phyloP scores from a whole-genome alignment of 1,284 basidiomycete genomes.

The Pseudomicrostroma phylloplanum region DNA sequence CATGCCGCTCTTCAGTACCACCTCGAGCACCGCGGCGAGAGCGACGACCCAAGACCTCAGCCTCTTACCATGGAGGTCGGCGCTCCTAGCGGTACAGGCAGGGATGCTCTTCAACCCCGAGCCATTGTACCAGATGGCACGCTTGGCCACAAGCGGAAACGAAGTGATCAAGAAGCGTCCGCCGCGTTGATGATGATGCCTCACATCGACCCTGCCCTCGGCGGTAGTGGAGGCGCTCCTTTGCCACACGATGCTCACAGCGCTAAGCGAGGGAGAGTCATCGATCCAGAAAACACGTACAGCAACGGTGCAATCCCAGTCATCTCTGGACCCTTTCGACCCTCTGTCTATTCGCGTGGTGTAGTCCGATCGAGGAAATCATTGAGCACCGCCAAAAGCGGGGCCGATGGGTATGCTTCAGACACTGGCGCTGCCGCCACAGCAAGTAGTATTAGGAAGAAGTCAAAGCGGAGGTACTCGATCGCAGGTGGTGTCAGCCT shows the following conservation, averaged over 20 bases:
- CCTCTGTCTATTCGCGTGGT: too few relatives aligned
- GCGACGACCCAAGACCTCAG: not conserved
- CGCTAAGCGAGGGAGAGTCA: not conserved
- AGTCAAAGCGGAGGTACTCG: too few relatives aligned
- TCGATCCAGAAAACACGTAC: not conserved
- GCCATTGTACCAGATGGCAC: not conserved
- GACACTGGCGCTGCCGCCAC: too few relatives aligned
- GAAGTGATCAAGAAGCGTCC: not conserved
- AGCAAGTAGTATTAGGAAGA: too few relatives aligned
- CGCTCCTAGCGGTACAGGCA: not conserved
- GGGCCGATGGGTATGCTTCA: too few relatives aligned
- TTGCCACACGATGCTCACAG: not conserved
- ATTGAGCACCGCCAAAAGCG: too few relatives aligned
- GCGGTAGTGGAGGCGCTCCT: not conserved
- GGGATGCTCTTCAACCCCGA: not conserved
- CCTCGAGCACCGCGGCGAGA: not conserved
- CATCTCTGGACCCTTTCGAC: not conserved
- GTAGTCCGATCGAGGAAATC: too few relatives aligned
- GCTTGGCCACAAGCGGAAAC: not conserved
- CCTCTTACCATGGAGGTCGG: slow-evolving; percentile 1
- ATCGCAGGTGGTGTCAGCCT: too few relatives aligned
- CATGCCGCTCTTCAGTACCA: not conserved
- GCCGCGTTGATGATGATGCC: too few relatives aligned
- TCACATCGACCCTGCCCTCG: not conserved
- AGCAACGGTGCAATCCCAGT: not conserved